Base-by-base conservation (phyloP, 2,329 filamentous ascomycete species). In the Diplodia mutila region DNA sequence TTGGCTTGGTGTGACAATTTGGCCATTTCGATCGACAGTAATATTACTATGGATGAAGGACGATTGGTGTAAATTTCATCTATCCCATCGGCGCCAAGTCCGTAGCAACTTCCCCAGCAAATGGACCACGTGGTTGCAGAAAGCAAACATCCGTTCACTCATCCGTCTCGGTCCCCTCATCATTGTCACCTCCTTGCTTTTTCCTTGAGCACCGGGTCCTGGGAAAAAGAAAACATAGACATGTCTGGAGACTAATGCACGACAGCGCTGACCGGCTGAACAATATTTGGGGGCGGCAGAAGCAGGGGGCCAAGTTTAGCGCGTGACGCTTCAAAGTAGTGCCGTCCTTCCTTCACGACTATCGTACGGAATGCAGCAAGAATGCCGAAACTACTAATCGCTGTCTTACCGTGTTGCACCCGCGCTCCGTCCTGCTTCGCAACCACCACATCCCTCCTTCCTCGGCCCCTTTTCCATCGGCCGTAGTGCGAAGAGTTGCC, bases 351-450 rank as follows among this genome's bases (percentile, higher is more conserved):
- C 42, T 18, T n/a, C 18, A 46, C n/a, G 42, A 51, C 59, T 7
- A 52, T 61, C 25, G 23, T 23, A 48, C 39, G 49, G 57, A 63
- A 37, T 51, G 42, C 46, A 63, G 42, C 59, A 63, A 63, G 42
- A 63, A 21, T 2, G 59, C 59, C 59, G 59, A 46, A 63, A 63
- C 39, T 49, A 51, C 12, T 61, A 61, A n/a, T 48, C 6, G 46
- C 14, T 59, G 55, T 59, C 55, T 61, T 49, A 61, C 37, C 34
- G 11, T 16, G 39, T 32, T 29, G 14, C 29, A 29, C 52, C 16
- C 29, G 18, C 6, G 27, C 18, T 25, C 27, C 52, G 25, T 51
- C 48, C 48, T 18, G 7, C 18, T 18, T 42, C 39, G 39, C 39
- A n/a, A n/a, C n/a, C 39, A 14, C 39, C 39, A 42, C n/a, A 11